Percentiles rank a stretch among this genome's conserved stretches.
phyloP scores from a whole-genome alignment of 75 land plant genomes.

The Sequoiadendron giganteum region DNA sequence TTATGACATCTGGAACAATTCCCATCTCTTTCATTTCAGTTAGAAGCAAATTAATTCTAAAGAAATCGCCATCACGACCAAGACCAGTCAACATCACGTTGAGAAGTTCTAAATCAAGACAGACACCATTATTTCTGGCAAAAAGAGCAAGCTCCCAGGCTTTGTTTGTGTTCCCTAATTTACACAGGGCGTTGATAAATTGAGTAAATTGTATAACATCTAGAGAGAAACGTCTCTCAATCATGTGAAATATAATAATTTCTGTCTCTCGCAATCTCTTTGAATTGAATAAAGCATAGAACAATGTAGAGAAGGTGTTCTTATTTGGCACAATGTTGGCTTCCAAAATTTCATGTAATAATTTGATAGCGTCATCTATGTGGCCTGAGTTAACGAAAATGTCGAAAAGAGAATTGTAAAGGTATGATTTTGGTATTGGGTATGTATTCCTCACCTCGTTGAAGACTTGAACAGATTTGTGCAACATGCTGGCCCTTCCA shows the following conservation, averaged over 20 bases:
- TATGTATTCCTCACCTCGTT: neutral
- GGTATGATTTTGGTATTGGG: neutral
- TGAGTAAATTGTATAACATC: conserved; percentile 17
- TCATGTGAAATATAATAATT: conserved; percentile 4
- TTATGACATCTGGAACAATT: conserved; percentile 43
- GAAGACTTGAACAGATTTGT: neutral
- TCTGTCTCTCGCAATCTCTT: conserved; percentile 4
- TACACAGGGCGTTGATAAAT: conserved; percentile 31
- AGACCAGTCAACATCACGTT: conserved; percentile 38
- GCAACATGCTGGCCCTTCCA: neutral
- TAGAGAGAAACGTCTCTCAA: conserved; percentile 20
- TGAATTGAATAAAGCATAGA: neutral
- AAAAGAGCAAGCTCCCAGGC: conserved; percentile 40
- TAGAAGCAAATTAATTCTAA: conserved; percentile 41
- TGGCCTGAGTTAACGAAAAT: neutral
- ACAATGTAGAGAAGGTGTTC: neutral
- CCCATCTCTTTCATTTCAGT: conserved; percentile 53
- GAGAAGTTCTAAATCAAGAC: neutral
- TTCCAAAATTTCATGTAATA: conserved; percentile 7
- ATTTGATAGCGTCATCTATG: neutral
- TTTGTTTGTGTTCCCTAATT: conserved; percentile 1
- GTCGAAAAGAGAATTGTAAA: conserved; percentile 1
- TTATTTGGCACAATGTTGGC: neutral
- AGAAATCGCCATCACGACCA: conserved; percentile 33
- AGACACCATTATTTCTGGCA: conserved; percentile 18